These are phyloP conservation scores for Chytridiales sp. DNA, from an alignment of 371 early-diverging fungal genomes.

Conservation along the genomic window DNA sequence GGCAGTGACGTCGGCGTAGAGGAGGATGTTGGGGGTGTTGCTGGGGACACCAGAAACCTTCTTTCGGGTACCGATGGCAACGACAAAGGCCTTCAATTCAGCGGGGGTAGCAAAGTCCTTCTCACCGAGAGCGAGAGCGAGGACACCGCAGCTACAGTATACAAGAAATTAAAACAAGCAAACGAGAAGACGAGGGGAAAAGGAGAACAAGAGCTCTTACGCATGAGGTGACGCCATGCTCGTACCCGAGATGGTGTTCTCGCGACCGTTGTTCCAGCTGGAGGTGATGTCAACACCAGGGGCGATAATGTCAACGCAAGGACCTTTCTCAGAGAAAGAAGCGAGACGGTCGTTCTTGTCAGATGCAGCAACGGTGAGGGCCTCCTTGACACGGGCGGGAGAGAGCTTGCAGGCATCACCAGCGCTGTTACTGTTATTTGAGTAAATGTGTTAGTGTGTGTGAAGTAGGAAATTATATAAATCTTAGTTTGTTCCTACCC, in stretches of 20 bases:
- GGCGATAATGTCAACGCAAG: slow-evolving; percentile 94
- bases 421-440: slow-evolving; percentile 70
- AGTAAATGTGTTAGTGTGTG: too few relatives aligned
- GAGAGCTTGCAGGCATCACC: slow-evolving; percentile 89
- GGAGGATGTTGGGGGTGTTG: slow-evolving; percentile 76
- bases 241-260: slow-evolving; percentile 96
- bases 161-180: too few relatives aligned
- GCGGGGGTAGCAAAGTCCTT: slow-evolving; percentile 65
- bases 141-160: slow-evolving; percentile 90
- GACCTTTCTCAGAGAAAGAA: slow-evolving; percentile 90
- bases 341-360: slow-evolving; percentile 81
- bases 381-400: slow-evolving; percentile 87
- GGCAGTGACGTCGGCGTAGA: slow-evolving; percentile 68
- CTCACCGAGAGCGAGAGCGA: slow-evolving; percentile 81
- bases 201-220: too few relatives aligned
- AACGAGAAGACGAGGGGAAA: too few relatives aligned
- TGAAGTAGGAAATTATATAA: too few relatives aligned
- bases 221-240: slow-evolving; percentile 99
- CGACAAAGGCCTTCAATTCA: slow-evolving; percentile 74
- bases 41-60: slow-evolving; percentile 61
- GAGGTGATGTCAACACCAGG: slow-evolving; percentile 89
- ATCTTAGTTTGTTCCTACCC: too few relatives aligned
- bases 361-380: slow-evolving; percentile 96
- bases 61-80: slow-evolving; percentile 65
- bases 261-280: slow-evolving; percentile 78